These are phyloP conservation scores for Boletus rufocinnamomeus DNA, from an alignment of 768 basidiomycete genomes.

Conservation along the genomic window DNA sequence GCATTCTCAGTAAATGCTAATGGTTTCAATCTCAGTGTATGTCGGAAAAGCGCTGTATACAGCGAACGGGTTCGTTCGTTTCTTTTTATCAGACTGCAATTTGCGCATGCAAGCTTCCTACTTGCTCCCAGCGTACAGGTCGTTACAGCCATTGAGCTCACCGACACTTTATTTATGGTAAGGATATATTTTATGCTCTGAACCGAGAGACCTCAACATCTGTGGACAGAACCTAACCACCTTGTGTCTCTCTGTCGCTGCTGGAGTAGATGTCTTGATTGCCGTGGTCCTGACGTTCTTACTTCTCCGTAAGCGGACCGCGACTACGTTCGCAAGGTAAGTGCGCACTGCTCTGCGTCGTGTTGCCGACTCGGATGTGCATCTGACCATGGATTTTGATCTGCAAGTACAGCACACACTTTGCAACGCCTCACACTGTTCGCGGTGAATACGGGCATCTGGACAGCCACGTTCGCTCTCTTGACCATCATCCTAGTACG, in stretches of 20 bases:
- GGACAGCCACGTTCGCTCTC: constrained; percentile 52
- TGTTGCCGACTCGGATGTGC: no score
- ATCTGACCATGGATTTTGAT: neutral
- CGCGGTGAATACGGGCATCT: constrained; percentile 38
- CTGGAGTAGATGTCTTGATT: constrained; percentile 8
- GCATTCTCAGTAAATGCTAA: neutral
- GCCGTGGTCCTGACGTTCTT: constrained; percentile 7
- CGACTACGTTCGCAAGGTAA: neutral
- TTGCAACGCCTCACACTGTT: constrained; percentile 17
- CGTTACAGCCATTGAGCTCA: neutral
- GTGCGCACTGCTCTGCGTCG: neutral
- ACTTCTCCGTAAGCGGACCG: constrained; percentile 1
- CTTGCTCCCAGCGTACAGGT: constrained; percentile 1
- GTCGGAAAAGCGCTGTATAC: neutral
- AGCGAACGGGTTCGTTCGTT: neutral
- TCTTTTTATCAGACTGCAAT: neutral
- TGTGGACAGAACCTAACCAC: neutral
- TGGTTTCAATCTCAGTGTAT: constrained; percentile 2
- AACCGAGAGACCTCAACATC: neutral
- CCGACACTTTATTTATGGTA: neutral
- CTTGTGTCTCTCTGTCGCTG: neutral
- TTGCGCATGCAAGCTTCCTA: neutral
- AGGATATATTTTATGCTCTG: neutral
- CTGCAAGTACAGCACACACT: constrained; percentile 6
- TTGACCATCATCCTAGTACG: constrained; percentile 9